Evolutionary conservation across 305 asterid species (phyloP), one percentile per base, ranked within the genome.

Genomic region (Rubia tinctorum): DNA sequence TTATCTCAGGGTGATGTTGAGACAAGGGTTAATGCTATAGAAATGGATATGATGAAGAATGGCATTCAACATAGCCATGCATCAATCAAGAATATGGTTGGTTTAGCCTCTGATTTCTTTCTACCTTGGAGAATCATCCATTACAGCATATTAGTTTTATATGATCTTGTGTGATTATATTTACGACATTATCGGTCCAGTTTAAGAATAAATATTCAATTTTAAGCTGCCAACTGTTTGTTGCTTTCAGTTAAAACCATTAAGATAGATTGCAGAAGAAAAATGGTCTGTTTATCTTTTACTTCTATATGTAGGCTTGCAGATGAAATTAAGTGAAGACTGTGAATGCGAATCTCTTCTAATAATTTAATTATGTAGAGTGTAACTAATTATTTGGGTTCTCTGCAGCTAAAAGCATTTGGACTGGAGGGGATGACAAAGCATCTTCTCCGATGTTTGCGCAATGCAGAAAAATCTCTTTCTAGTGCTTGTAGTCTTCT

Each of bases 341-440:
- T n/a, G 22, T 53, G 60, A 34, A 22, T 5, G 53, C 12, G 49
- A 39, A 7, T 25, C 37, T 67, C 18, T 14, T 69, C 49, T 42
- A 1, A 51, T 37, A 44, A 73, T 76, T 76, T 73, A 80, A 66
- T 64, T 61, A 74, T 71, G 40, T 8, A 11, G 47, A 72, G 39
- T 45, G 23, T 72, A 22, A 27, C 60, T 17, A 55, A 7, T 59
- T 71, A 5, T 45, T 18, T 70, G 49, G 68, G 71, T 37, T 58
- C 66, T 72, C 37, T 72, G 76, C 74, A 84, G 87, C 79, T 94
- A 82, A 84, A 79, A 81, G 95, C 96, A 71, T 86, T 91, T 80
- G 97, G 97, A 74, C 73, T 82, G 77, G 97, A 90, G 83, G 96
- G 96, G 77, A 84, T 90, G 92, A 77, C 78, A 71, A 80, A 76